Conservation (phyloP, 2,329 filamentous ascomycete genomes). For the Pseudopithomyces maydicus region DNA sequence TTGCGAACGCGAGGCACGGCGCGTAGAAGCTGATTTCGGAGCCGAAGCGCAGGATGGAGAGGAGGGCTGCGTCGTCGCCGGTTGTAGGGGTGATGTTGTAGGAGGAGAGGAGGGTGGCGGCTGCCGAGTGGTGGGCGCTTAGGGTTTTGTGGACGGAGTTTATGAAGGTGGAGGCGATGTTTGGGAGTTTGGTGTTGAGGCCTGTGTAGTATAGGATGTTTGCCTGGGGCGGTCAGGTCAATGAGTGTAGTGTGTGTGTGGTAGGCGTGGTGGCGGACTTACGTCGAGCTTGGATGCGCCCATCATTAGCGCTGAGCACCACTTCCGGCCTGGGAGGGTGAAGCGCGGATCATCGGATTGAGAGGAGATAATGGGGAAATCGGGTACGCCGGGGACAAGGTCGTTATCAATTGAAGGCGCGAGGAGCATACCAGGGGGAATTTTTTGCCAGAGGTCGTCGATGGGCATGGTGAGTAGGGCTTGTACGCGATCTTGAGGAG, state of each 20-base stretch:
- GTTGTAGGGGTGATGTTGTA: constrained; percentile 48
- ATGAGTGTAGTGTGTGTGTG: neutral
- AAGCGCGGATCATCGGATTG: constrained; percentile 28
- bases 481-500: constrained; percentile 49
- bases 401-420: constrained; percentile 52
- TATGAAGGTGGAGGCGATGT: constrained; percentile 43
- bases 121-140: constrained; percentile 24
- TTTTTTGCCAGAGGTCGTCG: constrained; percentile 49
- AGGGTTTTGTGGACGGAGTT: constrained; percentile 38
- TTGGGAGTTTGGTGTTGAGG: constrained; percentile 29
- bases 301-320: constrained; percentile 55
- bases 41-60: constrained; percentile 49
- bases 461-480: constrained; percentile 47
- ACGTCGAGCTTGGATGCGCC: constrained; percentile 57
- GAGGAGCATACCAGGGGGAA: constrained; percentile 43
- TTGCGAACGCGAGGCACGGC: constrained; percentile 49
- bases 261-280: constrained; percentile 9
- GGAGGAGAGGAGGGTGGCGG: constrained; percentile 35
- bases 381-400: constrained; percentile 41
- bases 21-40: constrained; percentile 56
- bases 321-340: constrained; percentile 48
- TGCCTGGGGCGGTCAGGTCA: constrained; percentile 16
- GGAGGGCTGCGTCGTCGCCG: constrained; percentile 49
- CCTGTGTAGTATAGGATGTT: constrained; percentile 33
- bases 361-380: constrained; percentile 29